Evolutionary conservation across 1,284 basidiomycete species (phyloP).

Genomic region (Malassezia restricta): DNA sequence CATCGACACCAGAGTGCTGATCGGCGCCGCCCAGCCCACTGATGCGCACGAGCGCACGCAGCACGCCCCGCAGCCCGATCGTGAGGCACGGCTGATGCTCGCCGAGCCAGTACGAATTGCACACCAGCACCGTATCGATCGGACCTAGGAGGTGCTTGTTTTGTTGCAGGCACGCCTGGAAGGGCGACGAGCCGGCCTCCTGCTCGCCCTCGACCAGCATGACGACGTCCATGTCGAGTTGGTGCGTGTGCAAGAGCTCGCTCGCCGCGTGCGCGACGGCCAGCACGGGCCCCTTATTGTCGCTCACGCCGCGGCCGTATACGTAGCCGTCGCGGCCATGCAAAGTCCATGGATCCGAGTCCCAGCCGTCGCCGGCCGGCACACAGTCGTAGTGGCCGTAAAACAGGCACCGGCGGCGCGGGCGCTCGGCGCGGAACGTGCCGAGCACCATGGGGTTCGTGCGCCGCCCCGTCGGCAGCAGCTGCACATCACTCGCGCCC

Average conservation of each 20-base stretch:
- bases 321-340: conserved; percentile 79
- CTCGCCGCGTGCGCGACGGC: conserved; percentile 81
- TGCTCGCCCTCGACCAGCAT: conserved; percentile 93
- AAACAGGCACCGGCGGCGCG: conserved; percentile 24
- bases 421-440: conserved; percentile 18
- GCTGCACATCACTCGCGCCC: conserved; percentile 30
- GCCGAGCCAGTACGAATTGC: conserved; percentile 91
- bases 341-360: conserved; percentile 70
- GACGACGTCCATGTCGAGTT: conserved; percentile 72
- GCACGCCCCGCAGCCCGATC: conserved; percentile 83
- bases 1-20: conserved; percentile 81
- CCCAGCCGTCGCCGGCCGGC: conserved; percentile 52
- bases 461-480: conserved; percentile 22
- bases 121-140: conserved; percentile 38
- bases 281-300: conserved; percentile 81
- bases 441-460: conserved; percentile 37
- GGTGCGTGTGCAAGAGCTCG: conserved; percentile 59
- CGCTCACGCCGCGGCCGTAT: conserved; percentile 71
- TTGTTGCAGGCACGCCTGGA: conserved; percentile 60
- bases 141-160: conserved; percentile 52
- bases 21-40: conserved; percentile 53
- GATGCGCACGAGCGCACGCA: conserved; percentile 66
- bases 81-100: conserved; percentile 90
- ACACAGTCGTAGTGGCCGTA: conserved; percentile 44
- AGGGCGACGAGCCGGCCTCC: conserved; percentile 77